Percentiles rank a stretch among this genome's conserved stretches.
These are phyloP conservation scores for Penicillium atrosanguineum DNA, from an alignment of 495 filamentous ascomycete genomes.

Conservation along the genomic window DNA sequence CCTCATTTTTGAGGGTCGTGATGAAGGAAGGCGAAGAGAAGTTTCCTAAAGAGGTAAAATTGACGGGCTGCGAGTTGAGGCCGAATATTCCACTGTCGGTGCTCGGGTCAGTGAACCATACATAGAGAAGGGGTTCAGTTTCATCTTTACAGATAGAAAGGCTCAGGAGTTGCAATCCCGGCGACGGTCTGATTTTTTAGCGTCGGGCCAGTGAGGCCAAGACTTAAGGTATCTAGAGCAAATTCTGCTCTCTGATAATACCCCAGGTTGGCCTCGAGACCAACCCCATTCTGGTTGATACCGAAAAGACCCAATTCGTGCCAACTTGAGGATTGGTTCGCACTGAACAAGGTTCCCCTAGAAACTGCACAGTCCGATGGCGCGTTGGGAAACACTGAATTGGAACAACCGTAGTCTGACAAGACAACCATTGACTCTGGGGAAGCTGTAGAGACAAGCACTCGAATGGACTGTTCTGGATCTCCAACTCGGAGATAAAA, in stretches of 20 bases:
- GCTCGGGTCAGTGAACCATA: not conserved
- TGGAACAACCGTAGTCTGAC: constrained; percentile 20
- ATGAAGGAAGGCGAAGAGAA: constrained; percentile 21
- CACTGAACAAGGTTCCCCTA: constrained; percentile 16
- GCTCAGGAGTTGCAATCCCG: constrained; percentile 17
- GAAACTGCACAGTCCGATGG: constrained; percentile 20
- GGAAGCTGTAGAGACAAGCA: constrained; percentile 20
- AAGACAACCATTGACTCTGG: constrained; percentile 23
- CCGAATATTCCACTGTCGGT: constrained; percentile 16
- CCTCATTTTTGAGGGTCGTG: constrained; percentile 38
- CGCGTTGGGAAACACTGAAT: constrained; percentile 12
- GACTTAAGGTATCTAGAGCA: constrained; percentile 11
- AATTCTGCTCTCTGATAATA: constrained; percentile 17
- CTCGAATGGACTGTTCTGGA: constrained; percentile 17
- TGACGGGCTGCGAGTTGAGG: constrained; percentile 17
- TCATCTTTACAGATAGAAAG: constrained; percentile 20
- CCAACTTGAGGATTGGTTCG: constrained; percentile 20
- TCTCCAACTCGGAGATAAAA: constrained; percentile 17
- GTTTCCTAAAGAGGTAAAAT: constrained; percentile 18
- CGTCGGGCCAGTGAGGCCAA: constrained; percentile 10
- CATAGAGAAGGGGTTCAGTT: not conserved
- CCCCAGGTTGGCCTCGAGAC: constrained; percentile 21
- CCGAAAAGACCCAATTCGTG: constrained; percentile 12
- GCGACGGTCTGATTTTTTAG: constrained; percentile 21
- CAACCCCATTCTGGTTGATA: constrained; percentile 16